These are phyloP conservation scores for Penicillium sp. DNA, from an alignment of 2,329 filamentous ascomycete species.

Conservation along the genomic window DNA sequence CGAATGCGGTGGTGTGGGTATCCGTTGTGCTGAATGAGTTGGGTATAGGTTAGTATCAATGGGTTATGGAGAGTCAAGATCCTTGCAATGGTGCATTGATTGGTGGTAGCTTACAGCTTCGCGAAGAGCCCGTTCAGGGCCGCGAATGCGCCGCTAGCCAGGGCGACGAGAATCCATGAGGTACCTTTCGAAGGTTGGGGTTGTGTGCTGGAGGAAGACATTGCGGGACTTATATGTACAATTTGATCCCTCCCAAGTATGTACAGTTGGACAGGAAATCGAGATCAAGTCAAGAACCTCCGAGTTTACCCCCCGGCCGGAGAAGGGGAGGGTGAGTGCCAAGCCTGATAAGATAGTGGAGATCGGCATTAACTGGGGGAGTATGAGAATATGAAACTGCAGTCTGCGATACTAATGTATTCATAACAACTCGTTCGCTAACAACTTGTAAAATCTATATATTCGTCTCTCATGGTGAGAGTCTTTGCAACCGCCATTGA, in stretches of 20 bases:
- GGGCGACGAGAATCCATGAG: constrained; percentile 61
- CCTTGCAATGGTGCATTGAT: not conserved
- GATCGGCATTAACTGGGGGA: not conserved
- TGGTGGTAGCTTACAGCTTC: constrained; percentile 58
- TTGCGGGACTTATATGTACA: constrained; percentile 16
- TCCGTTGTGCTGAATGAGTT: constrained; percentile 61
- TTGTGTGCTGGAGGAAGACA: constrained; percentile 17
- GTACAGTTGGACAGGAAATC: not conserved
- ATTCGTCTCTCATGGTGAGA: constrained; percentile 37
- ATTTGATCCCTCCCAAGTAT: not conserved
- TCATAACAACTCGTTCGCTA: not conserved
- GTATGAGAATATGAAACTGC: not conserved
- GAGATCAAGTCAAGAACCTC: not conserved
- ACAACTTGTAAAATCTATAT: not conserved
- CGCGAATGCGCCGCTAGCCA: constrained; percentile 67
- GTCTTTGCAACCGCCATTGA: constrained; percentile 48
- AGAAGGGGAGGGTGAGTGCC: constrained; percentile 17
- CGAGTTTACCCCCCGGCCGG: not conserved
- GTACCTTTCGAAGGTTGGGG: constrained; percentile 14
- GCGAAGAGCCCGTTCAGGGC: constrained; percentile 71
- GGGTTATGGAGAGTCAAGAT: not conserved
- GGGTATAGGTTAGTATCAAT: constrained; percentile 3
- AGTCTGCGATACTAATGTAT: not conserved
- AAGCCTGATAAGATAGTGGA: constrained; percentile 26
- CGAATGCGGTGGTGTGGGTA: constrained; percentile 61